Base-by-base conservation (phyloP, 805 yeast genomes). In the Pichia deserticola region DNA sequence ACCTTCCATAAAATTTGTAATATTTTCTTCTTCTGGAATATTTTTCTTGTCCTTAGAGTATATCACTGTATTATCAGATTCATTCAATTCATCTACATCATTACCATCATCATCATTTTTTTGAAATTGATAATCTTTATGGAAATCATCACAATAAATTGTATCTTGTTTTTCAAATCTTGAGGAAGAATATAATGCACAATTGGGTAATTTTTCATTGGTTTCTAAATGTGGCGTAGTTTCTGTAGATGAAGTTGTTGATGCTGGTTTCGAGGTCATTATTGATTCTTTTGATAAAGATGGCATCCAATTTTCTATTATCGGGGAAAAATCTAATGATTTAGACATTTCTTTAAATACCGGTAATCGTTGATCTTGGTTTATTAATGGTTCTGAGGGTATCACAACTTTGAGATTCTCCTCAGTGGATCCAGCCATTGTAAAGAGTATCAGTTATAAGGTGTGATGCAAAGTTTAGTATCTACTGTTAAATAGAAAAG, bases 381-480 rank as follows among this genome's bases (percentile, higher is more conserved):
- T 5, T 6, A 13, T 34, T 34, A 7, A 3, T 39, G 42, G 9
- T 27, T 4, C 27, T 27, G 30, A 7, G 29, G 37, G 27, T 9
- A 42, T 3, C 38, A 11, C 30, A 13, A 4, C 36, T 20, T 15
- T 33, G 11, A 27, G 25, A 30, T 29, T 35, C 28, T 27, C 29
- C 28, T 34, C 33, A 29, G 28, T 43, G 44, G 49, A 40, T 46
- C 49, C 45, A 46, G 39, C 49, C 45, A 46, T 46, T n/a, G 9
- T 29, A 43, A 20, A 43, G 32, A 43, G 33, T 32, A 35, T 34
- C 20, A 10, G 28, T 11, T 20, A 20, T 20, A 20, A 20, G 20
- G 20, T 20, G 20, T 20, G 20, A 20, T 20, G 2, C 20, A 20
- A 20, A 2, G 20, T 20, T 20, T 20, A 20, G 2, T 20, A 20